A percentile compares a stretch with the other conserved stretches of the same genome.
These are phyloP conservation scores for Margaritispora aquatica DNA, from an alignment of 495 filamentous ascomycete species.

Conservation along the genomic window DNA sequence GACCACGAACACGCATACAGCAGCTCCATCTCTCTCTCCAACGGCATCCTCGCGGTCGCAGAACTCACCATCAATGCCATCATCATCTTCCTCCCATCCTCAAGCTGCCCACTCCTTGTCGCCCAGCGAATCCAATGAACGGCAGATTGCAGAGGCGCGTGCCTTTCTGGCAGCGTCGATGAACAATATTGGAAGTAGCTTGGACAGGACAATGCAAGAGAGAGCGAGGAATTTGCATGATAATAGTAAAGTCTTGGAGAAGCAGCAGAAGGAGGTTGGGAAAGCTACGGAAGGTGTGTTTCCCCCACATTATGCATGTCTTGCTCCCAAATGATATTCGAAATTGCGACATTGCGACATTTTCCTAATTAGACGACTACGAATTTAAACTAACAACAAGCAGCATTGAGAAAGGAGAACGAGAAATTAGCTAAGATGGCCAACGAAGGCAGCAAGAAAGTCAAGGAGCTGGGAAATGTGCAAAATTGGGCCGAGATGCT, in stretches of 20 bases:
- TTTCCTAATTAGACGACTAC: too few relatives aligned
- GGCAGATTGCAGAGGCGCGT: constrained; percentile 55
- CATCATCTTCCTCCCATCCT: constrained; percentile 16
- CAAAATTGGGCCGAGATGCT: constrained; percentile 98
- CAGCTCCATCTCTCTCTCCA: constrained; percentile 14
- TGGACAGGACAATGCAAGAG: constrained; percentile 62
- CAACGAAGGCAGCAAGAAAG: constrained; percentile 57
- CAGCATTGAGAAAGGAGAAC: constrained; percentile 59
- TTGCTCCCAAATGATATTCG: not conserved
- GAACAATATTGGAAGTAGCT: constrained; percentile 58
- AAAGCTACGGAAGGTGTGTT: constrained; percentile 47
- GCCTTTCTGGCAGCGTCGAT: constrained; percentile 74
- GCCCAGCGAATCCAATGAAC: constrained; percentile 8
- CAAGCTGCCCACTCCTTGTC: not conserved
- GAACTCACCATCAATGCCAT: constrained; percentile 9
- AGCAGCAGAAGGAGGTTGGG: constrained; percentile 65
- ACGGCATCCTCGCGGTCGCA: constrained; percentile 2
- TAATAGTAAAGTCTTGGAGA: constrained; percentile 61
- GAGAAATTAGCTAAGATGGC: constrained; percentile 63
- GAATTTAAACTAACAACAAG: too few relatives aligned
- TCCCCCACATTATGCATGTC: not conserved
- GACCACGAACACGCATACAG: not conserved
- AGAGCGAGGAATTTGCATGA: constrained; percentile 70
- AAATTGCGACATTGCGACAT: too few relatives aligned
- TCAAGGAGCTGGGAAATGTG: constrained; percentile 93